Percentiles rank a stretch among this genome's conserved stretches.
phyloP scores from a whole-genome alignment of 495 filamentous ascomycete genomes.

The Penicillium manginii region DNA sequence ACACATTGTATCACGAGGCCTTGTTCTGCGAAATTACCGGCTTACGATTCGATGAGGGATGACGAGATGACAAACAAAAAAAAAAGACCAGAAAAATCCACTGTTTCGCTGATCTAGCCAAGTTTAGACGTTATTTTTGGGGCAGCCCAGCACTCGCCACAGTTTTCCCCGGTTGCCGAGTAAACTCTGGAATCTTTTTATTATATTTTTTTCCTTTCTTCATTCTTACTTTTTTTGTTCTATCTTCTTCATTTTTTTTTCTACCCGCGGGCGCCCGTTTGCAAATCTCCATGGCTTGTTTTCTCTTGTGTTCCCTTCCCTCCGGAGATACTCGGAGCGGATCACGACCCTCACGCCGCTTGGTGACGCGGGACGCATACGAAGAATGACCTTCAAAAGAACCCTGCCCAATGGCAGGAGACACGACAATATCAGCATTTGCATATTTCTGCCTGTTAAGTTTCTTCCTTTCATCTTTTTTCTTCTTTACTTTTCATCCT shows the following conservation, averaged over 20 bases:
- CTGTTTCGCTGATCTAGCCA: slow-evolving; percentile 51
- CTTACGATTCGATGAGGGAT: slow-evolving; percentile 60
- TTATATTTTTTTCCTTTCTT: slow-evolving; percentile 25
- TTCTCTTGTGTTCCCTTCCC: slow-evolving; percentile 28
- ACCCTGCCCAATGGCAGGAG: slow-evolving; percentile 39
- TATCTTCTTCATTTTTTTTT: slow-evolving; percentile 30
- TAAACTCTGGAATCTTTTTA: slow-evolving; percentile 18
- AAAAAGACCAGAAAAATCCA: slow-evolving; percentile 44
- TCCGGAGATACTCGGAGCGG: slow-evolving; percentile 15
- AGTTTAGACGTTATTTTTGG: slow-evolving; percentile 54
- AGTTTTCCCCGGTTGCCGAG: slow-evolving; percentile 16
- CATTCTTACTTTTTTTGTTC: slow-evolving; percentile 14
- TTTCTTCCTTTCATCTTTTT: slow-evolving; percentile 35
- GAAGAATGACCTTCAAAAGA: slow-evolving; percentile 40
- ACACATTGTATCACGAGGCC: slow-evolving; percentile 51
- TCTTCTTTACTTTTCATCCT: slow-evolving; percentile 10
- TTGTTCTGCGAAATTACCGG: slow-evolving; percentile 48
- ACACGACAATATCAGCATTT: slow-evolving; percentile 51
- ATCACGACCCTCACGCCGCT: slow-evolving; percentile 24
- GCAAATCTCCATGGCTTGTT: slow-evolving; percentile 40
- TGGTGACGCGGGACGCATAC: slow-evolving; percentile 40
- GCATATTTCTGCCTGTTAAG: slow-evolving; percentile 46
- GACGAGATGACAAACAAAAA: slow-evolving; percentile 58
- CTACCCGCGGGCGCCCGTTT: slow-evolving; percentile 42
- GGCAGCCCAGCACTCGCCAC: slow-evolving; percentile 47